These are phyloP conservation scores for Umbelopsis sp. DNA, from an alignment of 192 early-diverging fungal genomes.

Conservation along the genomic window DNA sequence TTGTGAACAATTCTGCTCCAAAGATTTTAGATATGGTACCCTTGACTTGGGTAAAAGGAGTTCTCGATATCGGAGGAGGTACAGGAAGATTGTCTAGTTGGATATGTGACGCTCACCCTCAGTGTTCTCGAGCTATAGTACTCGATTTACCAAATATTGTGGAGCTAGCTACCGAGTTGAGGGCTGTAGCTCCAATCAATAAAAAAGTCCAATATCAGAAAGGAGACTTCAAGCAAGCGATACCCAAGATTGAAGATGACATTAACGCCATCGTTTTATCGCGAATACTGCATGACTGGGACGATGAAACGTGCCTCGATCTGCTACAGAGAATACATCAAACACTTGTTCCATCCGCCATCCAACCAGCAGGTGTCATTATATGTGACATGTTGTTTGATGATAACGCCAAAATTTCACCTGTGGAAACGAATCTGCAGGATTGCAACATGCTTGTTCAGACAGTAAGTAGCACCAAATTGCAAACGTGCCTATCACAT, in stretches of 20 bases:
- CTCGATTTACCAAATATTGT: conserved; percentile 19
- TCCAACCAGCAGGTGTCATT: not conserved
- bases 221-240: not conserved
- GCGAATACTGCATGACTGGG: conserved; percentile 42
- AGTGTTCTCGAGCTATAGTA: not conserved
- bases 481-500: not conserved
- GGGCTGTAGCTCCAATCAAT: not conserved
- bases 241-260: not conserved
- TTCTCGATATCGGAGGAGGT: conserved; percentile 19
- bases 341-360: not conserved
- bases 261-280: conserved; percentile 29
- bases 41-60: not conserved
- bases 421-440: conserved; percentile 14
- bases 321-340: conserved; percentile 11
- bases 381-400: conserved; percentile 23
- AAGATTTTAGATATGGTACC: conserved; percentile 14
- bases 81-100: conserved; percentile 8
- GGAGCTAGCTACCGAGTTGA: not conserved
- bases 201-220: not conserved
- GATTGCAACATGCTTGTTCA: conserved; percentile 41
- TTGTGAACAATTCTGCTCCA: conserved; percentile 21
- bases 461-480: conserved; percentile 5
- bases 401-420: not conserved
- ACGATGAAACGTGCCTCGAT: conserved; percentile 22
- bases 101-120: not conserved